Conservation (phyloP, 2,329 filamentous ascomycete species). For the Xylariaceae sp. region DNA sequence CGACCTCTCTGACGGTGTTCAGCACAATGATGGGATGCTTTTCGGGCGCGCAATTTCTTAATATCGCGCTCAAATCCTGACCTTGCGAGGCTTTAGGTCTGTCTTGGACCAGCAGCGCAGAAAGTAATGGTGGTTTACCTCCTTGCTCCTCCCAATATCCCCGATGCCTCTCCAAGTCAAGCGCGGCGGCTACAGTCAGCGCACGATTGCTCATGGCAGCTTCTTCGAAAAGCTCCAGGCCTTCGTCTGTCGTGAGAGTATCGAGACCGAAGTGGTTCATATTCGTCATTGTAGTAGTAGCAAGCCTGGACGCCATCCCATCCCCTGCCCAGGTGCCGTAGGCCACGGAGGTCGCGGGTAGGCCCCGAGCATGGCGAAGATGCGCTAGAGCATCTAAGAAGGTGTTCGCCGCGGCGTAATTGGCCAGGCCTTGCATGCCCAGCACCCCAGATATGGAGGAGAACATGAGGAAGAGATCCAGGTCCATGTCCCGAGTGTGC, state of each 20-base stretch:
- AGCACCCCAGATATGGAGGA: constrained; percentile 18
- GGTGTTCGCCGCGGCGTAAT: constrained; percentile 19
- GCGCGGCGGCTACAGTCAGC: constrained; percentile 20
- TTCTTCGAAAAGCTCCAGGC: constrained; percentile 16
- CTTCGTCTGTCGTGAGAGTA: constrained; percentile 11
- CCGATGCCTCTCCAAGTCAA: constrained; percentile 20
- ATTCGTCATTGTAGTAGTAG: constrained; percentile 12
- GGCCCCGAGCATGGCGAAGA: constrained; percentile 5
- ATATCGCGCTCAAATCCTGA: constrained; percentile 9
- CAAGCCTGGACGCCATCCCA: constrained; percentile 23
- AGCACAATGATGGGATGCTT: constrained; percentile 18
- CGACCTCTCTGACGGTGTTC: constrained; percentile 18
- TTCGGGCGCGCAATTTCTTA: constrained; percentile 13
- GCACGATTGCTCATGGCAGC: constrained; percentile 13
- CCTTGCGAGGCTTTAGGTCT: constrained; percentile 1
- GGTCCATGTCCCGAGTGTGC: constrained; percentile 15
- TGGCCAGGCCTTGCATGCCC: constrained; percentile 16
- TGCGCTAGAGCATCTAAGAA: constrained; percentile 18
- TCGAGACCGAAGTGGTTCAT: constrained; percentile 22
- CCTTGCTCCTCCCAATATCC: constrained; percentile 17
- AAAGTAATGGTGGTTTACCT: constrained; percentile 16
- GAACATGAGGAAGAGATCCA: constrained; percentile 22
- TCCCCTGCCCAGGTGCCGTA: constrained; percentile 25
- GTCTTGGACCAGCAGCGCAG: constrained; percentile 11
- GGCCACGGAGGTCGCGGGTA: constrained; percentile 13